A percentile compares a stretch with the other conserved stretches of the same genome.
These are phyloP conservation scores for Malus hybrid DNA, from an alignment of 331 rosid species.

Conservation along the genomic window DNA sequence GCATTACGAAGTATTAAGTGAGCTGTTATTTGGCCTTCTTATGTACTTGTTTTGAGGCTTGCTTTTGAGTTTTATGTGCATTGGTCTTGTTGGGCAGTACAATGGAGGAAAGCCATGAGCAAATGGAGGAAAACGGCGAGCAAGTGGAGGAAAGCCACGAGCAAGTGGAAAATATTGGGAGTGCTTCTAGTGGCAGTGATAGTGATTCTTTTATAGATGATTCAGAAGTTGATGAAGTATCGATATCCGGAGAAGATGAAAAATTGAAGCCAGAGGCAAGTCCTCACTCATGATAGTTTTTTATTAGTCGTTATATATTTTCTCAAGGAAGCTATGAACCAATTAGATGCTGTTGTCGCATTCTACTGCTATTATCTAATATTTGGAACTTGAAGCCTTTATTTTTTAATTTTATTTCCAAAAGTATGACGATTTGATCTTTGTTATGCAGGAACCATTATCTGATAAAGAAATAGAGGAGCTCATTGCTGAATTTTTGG, in stretches of 20 bases:
- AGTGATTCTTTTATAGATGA: constrained; percentile 47
- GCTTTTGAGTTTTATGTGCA: no score
- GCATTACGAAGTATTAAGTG: neutral
- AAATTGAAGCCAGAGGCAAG: constrained; percentile 49
- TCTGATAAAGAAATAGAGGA: constrained; percentile 76
- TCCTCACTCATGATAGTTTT: neutral
- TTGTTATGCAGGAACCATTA: constrained; percentile 65
- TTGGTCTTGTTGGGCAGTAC: neutral
- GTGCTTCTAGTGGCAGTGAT: constrained; percentile 38
- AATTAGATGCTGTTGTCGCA: neutral
- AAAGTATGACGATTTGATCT: neutral
- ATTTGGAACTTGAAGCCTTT: neutral
- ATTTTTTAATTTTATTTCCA: neutral
- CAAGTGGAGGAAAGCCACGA: constrained; percentile 15
- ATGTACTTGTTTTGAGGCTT: neutral
- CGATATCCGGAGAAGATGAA: constrained; percentile 55
- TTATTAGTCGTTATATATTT: neutral
- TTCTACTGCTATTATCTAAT: neutral
- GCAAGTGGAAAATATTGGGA: constrained; percentile 51
- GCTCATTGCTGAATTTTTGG: constrained; percentile 72
- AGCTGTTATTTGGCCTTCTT: neutral
- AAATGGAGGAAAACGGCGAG: constrained; percentile 3
- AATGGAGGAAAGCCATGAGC: constrained; percentile 7
- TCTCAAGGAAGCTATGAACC: neutral
- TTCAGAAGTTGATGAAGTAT: constrained; percentile 56